Evolutionary conservation across 371 early-diverging fungal genomes (phyloP).

Genomic region (Umbelopsis sp.): DNA sequence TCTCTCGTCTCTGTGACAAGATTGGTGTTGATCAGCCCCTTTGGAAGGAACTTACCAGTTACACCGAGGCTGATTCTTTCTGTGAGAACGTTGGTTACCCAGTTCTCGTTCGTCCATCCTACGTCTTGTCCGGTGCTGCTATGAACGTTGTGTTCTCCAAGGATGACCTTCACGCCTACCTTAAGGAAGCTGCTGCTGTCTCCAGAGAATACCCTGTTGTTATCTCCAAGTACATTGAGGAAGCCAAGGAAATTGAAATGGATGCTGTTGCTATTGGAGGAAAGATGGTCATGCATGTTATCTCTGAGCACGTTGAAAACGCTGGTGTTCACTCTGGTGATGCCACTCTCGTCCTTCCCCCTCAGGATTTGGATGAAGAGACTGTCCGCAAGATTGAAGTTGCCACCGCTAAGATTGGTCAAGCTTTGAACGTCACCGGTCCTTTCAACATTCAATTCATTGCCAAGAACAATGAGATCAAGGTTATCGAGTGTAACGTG

Average conservation of each 20-base stretch:
- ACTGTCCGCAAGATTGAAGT: conserved; percentile 85
- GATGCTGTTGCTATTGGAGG: conserved; percentile 94
- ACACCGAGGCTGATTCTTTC: conserved; percentile 83
- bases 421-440: conserved; percentile 93
- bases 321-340: conserved; percentile 98
- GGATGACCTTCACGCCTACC: conserved; percentile 77
- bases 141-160: conserved; percentile 92
- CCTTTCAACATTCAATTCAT: conserved; percentile 98
- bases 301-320: conserved; percentile 95
- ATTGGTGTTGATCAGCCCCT: conserved; percentile 94
- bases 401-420: conserved; percentile 88
- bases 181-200: conserved; percentile 87
- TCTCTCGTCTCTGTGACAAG: conserved; percentile 91
- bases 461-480: conserved; percentile 92
- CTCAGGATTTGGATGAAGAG: conserved; percentile 88
- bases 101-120: conserved; percentile 94
- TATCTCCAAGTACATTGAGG: conserved; percentile 94
- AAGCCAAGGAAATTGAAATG: conserved; percentile 95
- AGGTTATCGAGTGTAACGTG: conserved; percentile 97
- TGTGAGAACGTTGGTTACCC: conserved; percentile 89
- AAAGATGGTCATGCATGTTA: conserved; percentile 84
- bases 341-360: conserved; percentile 92
- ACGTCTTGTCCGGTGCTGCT: conserved; percentile 94
- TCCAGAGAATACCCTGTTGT: conserved; percentile 94
- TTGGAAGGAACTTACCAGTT: conserved; percentile 91